A percentile compares a stretch with the other conserved stretches of the same genome.
Conservation (phyloP, 1,139 yeast species). For the Hyphopichia burtonii region DNA sequence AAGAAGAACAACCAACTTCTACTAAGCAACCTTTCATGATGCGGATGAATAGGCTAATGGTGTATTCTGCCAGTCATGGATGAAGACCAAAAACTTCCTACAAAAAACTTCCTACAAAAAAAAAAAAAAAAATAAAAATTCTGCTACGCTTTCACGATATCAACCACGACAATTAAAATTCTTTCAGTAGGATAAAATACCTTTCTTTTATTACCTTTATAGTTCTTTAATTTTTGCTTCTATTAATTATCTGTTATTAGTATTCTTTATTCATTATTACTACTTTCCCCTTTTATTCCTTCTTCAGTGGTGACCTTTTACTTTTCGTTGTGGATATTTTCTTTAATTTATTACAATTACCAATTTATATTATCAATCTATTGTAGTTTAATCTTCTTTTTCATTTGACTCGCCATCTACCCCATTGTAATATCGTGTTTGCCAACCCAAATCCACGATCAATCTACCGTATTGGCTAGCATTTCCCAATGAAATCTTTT, state of each 20-base stretch:
- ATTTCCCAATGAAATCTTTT: background rate
- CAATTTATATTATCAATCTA: background rate
- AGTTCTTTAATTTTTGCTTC: background rate
- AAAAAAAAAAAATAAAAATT: background rate
- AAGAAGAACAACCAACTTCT: conserved; percentile 25
- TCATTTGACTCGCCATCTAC: too few species aligned
- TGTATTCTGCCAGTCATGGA: background rate
- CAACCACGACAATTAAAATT: background rate
- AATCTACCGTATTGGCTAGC: background rate
- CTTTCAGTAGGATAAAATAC: background rate
- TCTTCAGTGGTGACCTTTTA: background rate
- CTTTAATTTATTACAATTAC: background rate
- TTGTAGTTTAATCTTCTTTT: background rate
- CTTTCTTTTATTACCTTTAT: background rate
- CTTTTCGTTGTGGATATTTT: background rate
- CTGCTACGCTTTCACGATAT: conserved; percentile 1
- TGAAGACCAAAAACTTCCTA: background rate
- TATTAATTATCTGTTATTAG: background rate
- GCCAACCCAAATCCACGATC: too few species aligned
- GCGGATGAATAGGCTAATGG: background rate
- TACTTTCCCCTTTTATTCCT: background rate
- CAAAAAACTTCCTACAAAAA: background rate
- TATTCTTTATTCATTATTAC: background rate
- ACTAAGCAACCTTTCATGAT: conserved; percentile 10
- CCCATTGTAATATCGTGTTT: too few species aligned